Conservation (phyloP, 164 flowering plant species). For the Stephania japonica region DNA sequence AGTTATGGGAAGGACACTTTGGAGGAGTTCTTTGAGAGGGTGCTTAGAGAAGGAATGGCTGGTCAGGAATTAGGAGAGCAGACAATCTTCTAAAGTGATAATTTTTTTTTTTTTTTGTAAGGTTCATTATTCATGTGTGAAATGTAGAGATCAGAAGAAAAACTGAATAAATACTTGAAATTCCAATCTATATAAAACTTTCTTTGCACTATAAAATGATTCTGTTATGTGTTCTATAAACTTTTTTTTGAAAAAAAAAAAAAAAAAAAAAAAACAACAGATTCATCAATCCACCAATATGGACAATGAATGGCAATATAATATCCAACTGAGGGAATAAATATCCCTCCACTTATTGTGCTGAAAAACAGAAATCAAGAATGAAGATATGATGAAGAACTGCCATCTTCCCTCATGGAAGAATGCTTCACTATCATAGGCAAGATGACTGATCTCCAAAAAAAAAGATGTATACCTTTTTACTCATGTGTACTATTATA, state of each 20-base stretch:
- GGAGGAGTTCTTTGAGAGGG: slow-evolving; percentile 77
- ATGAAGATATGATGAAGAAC: neutral
- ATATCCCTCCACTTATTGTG: neutral
- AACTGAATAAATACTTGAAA: too few relatives aligned
- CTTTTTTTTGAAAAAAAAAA: too few relatives aligned
- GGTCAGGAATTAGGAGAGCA: slow-evolving; percentile 94
- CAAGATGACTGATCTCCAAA: neutral
- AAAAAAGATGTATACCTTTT: slow-evolving; percentile 1
- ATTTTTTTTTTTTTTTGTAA: neutral
- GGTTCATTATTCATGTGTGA: too few relatives aligned
- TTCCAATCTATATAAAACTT: too few relatives aligned
- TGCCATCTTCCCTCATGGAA: neutral
- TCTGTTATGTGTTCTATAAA: too few relatives aligned
- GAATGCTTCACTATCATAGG: neutral
- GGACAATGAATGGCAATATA: neutral
- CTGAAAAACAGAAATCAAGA: neutral
- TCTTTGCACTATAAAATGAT: too few relatives aligned
- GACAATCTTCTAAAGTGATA: slow-evolving; percentile 36
- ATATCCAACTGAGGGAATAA: neutral
- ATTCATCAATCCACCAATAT: neutral
- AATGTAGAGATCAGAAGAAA: too few relatives aligned
- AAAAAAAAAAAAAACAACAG: neutral
- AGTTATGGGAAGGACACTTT: slow-evolving; percentile 87
- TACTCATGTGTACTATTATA: slow-evolving; percentile 59
- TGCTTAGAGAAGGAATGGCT: slow-evolving; percentile 84